Conservation (phyloP, 257 asterid species). For the Fraxinus pennsylvanica region DNA sequence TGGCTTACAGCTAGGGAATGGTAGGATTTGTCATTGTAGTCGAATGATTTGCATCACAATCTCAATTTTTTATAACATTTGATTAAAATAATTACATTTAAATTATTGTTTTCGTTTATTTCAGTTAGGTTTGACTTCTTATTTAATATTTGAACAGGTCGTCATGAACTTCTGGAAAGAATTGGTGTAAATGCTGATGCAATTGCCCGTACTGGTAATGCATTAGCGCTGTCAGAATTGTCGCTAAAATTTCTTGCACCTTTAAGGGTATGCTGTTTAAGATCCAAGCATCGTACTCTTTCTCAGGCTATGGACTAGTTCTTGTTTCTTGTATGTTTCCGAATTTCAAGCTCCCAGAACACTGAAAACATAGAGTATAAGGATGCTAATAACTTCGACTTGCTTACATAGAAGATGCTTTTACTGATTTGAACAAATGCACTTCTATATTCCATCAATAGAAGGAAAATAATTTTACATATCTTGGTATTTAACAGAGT, state of each 20-base stretch:
- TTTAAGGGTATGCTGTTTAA: conserved; percentile 54
- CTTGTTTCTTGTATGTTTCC: background rate
- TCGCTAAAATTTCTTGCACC: conserved; percentile 84
- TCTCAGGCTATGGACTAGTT: conserved; percentile 1
- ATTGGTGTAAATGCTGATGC: conserved; percentile 74
- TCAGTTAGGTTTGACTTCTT: background rate
- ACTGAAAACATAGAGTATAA: background rate
- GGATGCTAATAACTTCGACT: background rate
- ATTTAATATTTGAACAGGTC: conserved; percentile 52
- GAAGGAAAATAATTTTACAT: background rate
- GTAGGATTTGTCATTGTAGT: background rate
- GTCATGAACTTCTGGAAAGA: conserved; percentile 81
- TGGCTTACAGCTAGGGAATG: background rate
- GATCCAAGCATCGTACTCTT: conserved; percentile 5
- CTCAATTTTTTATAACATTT: background rate
- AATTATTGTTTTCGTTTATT: background rate
- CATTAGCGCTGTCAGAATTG: conserved; percentile 78
- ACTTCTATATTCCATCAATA: background rate
- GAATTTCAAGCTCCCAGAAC: background rate
- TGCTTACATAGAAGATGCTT: background rate
- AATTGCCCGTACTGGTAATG: conserved; percentile 70
- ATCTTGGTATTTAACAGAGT: background rate
- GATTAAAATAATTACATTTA: background rate
- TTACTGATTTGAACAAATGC: background rate
- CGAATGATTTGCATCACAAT: background rate